A percentile compares a stretch with the other conserved stretches of the same genome.
Conservation (phyloP, 306 rosid genomes). For the Vicia sativa region DNA sequence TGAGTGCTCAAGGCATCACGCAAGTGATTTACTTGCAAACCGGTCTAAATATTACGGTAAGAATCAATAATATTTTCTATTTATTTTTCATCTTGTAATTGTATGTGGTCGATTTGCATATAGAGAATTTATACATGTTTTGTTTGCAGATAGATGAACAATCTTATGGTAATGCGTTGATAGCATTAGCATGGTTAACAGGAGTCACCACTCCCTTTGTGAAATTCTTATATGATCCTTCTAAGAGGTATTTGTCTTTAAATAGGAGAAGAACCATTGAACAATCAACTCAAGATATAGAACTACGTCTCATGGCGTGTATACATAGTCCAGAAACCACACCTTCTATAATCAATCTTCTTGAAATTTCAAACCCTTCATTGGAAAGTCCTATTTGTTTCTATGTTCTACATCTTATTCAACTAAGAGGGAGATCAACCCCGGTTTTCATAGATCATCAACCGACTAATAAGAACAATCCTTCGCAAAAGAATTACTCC, state of each 20-base stretch:
- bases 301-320: slow-evolving; percentile 53
- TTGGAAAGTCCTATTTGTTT: slow-evolving; percentile 47
- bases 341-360: slow-evolving; percentile 54
- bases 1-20: slow-evolving; percentile 62
- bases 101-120: not conserved
- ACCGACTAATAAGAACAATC: not conserved
- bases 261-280: slow-evolving; percentile 51
- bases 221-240: slow-evolving; percentile 57
- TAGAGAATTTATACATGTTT: not conserved
- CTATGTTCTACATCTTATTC: slow-evolving; percentile 54
- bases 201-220: slow-evolving; percentile 45
- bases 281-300: slow-evolving; percentile 31
- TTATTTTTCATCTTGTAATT: not conserved
- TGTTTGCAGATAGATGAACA: slow-evolving; percentile 55
- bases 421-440: slow-evolving; percentile 49
- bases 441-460: slow-evolving; percentile 56
- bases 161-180: slow-evolving; percentile 41
- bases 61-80: not conserved
- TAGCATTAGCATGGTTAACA: slow-evolving; percentile 48
- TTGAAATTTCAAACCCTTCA: slow-evolving; percentile 56
- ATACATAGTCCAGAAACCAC: slow-evolving; percentile 50
- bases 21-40: slow-evolving; percentile 46
- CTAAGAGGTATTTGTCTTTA: slow-evolving; percentile 45
- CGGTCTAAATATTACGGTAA: slow-evolving; percentile 39
- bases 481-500: slow-evolving; percentile 28